Base-by-base conservation (phyloP, 1,139 yeast species). In the Yamadazyma mexicana region DNA sequence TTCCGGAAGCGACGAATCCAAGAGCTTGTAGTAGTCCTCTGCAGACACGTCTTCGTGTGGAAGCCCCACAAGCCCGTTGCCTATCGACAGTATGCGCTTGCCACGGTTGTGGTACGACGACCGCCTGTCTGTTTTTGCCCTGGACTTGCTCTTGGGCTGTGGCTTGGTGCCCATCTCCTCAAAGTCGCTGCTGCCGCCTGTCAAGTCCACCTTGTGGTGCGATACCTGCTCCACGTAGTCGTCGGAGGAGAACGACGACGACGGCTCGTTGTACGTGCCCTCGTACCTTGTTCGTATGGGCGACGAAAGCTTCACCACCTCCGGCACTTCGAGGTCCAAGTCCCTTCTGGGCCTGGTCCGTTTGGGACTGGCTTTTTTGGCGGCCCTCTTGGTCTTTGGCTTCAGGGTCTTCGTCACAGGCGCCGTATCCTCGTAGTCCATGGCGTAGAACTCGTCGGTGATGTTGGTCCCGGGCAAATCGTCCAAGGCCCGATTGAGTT, bases 31-130 rank as follows among this genome's bases (percentile, higher is more conserved):
- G 51, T 79, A 79, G 39, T 81, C 84, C 15, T 62, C 52, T 0
- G 74, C 66, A 0, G 80, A 73, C 1, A 86, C 79, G 35, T 77
- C 82, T 2, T 73, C 72, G 55, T 85, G 92, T 0, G 91, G 91
- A 26, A 75, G 75, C 0, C 86, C 88, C 2, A 64, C 69, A 47
- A 79, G 80, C 2, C 92, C 92, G 52, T 82, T 83, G 0, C 92
- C 89, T 11, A 85, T 75, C 0, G 91, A 82, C 54, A 87, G 84
- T 2, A 83, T 77, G 27, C 94, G 65, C 51, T 82, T 83, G 2
- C 94, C 94, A 32, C 94, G 64, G 37, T 73, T 73, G 35, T 71
- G 58, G 45, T 79, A 62, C 0, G 84, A 77, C 0, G 77, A 55
- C 35, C 85, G 56, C 47, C 85, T 61, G 18, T 63, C 61, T 44